Base-by-base conservation (phyloP, 148 eudicot species). In the Silene uniflora region DNA sequence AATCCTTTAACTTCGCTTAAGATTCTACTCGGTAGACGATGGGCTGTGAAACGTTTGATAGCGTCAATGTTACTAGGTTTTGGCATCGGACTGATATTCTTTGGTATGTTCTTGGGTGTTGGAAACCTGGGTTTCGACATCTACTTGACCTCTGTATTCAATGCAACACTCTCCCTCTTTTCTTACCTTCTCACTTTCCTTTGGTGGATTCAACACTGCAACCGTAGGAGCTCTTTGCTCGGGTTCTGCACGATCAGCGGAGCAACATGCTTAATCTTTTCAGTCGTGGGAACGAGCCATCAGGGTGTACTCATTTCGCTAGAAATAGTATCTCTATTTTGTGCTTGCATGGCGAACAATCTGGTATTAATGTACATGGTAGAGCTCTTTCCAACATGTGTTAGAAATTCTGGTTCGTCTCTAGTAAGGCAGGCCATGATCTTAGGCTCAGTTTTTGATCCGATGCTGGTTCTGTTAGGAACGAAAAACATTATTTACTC, bases 311-410 rank as follows among this genome's bases (percentile, higher is more conserved):
- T 44, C 11, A 39, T 73, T 2, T 65, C 21, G 18, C 39, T 81
- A 13, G 80, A 73, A 71, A 44, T 81, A 44, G 77, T 65, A 12
- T 73, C 84, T 17, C 35, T 77, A 14, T 73, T 81, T 56, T 59
- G 80, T 62, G 78, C 77, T 0, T 77, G 73, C 23, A 77, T 77
- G 80, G 59, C 84, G 1, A 73, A 67, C 69, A 77, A 81, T 42
- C 29, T 81, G 10, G 70, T 66, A 16, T 5, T 77, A 16, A 81
- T 81, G 80, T 77, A 77, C n/a, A 75, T 47, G 25, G 72, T 77
- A 24, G 84, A 81, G 69, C 46, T 81, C 3, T 81, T 81, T 70
- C 84, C 84, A 0, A 81, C 77, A 0, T 77, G 84, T 55, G 84
- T 81, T 4, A 62, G 84, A 49, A 81, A 69, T 69, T 73, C 81